Evolutionary conservation across 2,329 filamentous ascomycete genomes (phyloP).

Genomic region (Coniochaeta prunicola): DNA sequence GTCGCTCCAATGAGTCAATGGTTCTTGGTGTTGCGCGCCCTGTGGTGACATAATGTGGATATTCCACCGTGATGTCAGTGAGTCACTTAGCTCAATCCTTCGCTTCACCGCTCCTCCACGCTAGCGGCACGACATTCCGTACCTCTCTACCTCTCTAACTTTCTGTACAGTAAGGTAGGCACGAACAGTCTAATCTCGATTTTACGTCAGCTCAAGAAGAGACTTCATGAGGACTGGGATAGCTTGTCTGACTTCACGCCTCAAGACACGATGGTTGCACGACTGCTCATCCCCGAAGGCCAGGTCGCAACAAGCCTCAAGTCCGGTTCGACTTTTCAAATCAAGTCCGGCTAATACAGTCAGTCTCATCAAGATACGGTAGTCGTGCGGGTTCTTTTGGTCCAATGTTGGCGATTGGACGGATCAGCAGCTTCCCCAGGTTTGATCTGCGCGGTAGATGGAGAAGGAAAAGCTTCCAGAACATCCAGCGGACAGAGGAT

Average conservation of each 20-base stretch:
- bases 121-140: too few species aligned
- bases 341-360: neutral
- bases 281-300: too few species aligned
- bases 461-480: conserved; percentile 2
- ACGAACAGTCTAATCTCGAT: too few species aligned
- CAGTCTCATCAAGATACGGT: neutral
- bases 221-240: too few species aligned
- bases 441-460: conserved; percentile 1
- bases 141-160: too few species aligned
- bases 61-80: neutral
- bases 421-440: neutral
- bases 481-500: neutral
- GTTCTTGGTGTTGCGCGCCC: neutral
- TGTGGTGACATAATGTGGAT: neutral
- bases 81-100: neutral
- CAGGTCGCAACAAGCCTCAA: too few species aligned
- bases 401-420: neutral
- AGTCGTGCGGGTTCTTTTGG: neutral
- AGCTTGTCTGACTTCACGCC: too few species aligned
- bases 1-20: too few species aligned
- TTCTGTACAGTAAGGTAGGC: too few species aligned
- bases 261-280: too few species aligned
- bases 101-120: neutral
- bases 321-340: neutral
- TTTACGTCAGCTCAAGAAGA: too few species aligned